A percentile compares a stretch with the other conserved stretches of the same genome.
Evolutionary conservation across 495 filamentous ascomycete genomes (phyloP).

Genomic region (Parmelia sp.): DNA sequence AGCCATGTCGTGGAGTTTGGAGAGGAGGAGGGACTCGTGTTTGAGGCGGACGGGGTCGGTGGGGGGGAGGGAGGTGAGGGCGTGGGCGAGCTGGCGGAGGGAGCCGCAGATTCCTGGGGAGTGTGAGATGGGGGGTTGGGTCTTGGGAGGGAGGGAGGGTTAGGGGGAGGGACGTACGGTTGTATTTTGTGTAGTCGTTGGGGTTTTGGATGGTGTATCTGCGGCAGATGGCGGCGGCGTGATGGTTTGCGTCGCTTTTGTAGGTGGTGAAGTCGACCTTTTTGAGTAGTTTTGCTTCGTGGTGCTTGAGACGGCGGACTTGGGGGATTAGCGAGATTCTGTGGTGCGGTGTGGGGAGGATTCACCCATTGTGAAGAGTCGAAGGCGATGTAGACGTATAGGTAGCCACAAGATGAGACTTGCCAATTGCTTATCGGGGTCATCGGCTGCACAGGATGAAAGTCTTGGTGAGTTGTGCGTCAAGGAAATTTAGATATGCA

Average conservation of each 20-base stretch:
- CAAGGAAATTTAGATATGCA: neutral
- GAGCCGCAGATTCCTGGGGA: constrained; percentile 65
- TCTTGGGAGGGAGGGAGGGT: neutral
- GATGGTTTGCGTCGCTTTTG: constrained; percentile 79
- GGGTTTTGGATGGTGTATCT: constrained; percentile 86
- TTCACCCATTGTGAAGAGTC: neutral
- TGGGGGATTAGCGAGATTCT: constrained; percentile 40
- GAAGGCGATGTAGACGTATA: neutral
- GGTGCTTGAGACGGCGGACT: constrained; percentile 88
- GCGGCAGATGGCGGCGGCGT: constrained; percentile 68
- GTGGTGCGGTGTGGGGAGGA: neutral
- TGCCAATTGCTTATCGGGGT: too few relatives aligned
- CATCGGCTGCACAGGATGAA: too few relatives aligned
- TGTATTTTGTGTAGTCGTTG: constrained; percentile 84
- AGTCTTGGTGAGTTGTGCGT: neutral
- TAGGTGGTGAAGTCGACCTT: constrained; percentile 96
- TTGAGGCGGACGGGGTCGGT: constrained; percentile 71
- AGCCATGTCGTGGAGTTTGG: constrained; percentile 94
- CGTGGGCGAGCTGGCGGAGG: constrained; percentile 80
- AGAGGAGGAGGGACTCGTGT: constrained; percentile 74
- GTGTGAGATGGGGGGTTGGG: too few relatives aligned
- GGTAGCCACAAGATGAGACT: too few relatives aligned
- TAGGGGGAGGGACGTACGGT: constrained; percentile 31
- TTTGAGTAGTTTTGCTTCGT: constrained; percentile 78
- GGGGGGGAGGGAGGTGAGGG: constrained; percentile 67